Evolutionary conservation across 768 basidiomycete species (phyloP), one percentile per base, ranked within the genome.

Genomic region (Agaricus blazei): DNA sequence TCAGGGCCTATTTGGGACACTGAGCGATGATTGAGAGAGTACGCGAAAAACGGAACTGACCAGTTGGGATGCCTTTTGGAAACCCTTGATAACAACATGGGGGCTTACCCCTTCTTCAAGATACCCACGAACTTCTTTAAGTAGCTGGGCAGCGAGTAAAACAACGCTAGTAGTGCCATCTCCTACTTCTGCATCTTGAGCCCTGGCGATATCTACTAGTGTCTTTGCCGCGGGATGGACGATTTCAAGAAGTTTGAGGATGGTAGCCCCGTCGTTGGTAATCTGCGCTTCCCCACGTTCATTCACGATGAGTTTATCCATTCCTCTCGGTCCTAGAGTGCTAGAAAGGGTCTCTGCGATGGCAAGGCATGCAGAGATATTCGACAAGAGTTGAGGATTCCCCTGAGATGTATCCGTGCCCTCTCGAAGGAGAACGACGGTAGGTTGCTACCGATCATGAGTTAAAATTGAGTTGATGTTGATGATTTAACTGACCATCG

Each of bases 191-290:
- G 95, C 95, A 68, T 98, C 97, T 72, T 98, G 96, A 12, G 97
- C 95, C 31, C 97, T 85, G 42, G 94, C 97, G 67, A 98, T 98
- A 65, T 99, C 97, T 46, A 98, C 97, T 56, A 99, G 77, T n/a
- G 94, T 96, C 66, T 92, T 84, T 23, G 97, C 97, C 54, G 97
- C 96, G 46, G 97, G 97, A 70, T 99, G 97, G 1, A 99, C 88
- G 67, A 99, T 95, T 60, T 99, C 97, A 59, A 99, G 82, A 58
- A 99, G 80, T 71, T 97, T 96, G 66, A 99, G 79, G 67, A 99
- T 97, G 58, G 97, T 99, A 36, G 97, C 97, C 56, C 97, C 97
- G 81, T 99, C 97, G 71, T 99, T 99, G 23, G 97, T 98, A 67
- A 99, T 99, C 75, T 97, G 96, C 8, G 97, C 93, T 58, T 95